Percentiles rank a stretch among this genome's conserved stretches.
phyloP scores from a whole-genome alignment of 2,329 filamentous ascomycete species.

The Sporothrix mexicana region DNA sequence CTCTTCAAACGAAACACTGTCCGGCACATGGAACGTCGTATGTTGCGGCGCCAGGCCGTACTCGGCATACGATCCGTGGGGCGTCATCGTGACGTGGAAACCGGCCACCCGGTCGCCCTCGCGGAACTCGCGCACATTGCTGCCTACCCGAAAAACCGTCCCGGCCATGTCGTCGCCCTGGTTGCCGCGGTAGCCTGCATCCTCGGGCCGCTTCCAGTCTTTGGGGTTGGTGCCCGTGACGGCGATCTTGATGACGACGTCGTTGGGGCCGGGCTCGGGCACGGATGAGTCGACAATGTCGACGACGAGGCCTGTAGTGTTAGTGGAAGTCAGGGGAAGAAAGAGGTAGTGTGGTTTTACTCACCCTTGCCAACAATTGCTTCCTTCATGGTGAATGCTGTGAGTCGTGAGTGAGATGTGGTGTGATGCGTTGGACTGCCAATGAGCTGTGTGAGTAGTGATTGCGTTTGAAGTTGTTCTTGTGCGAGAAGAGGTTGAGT shows the following conservation, averaged over 20 bases:
- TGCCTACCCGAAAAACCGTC: conserved; percentile 60
- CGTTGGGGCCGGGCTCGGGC: conserved; percentile 45
- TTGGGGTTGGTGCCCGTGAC: conserved; percentile 55
- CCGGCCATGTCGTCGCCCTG: conserved; percentile 62
- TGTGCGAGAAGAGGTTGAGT: background rate
- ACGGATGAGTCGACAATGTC: conserved; percentile 50
- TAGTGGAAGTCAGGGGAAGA: background rate
- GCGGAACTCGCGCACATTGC: conserved; percentile 62
- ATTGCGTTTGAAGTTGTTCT: too few relatives aligned
- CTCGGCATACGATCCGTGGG: conserved; percentile 50
- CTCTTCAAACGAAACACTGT: conserved; percentile 47
- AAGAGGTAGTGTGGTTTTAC: background rate
- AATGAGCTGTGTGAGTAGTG: background rate
- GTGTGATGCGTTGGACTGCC: background rate
- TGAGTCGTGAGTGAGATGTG: background rate
- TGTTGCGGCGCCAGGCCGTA: conserved; percentile 50
- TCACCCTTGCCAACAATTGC: conserved; percentile 33
- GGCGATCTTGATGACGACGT: conserved; percentile 37
- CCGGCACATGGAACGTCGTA: conserved; percentile 52
- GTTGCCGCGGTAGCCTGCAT: conserved; percentile 45
- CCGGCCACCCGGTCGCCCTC: conserved; percentile 62
- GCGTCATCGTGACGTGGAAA: conserved; percentile 52
- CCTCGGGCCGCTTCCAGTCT: conserved; percentile 50
- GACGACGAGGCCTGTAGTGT: conserved; percentile 43
- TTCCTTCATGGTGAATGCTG: conserved; percentile 33